Base-by-base conservation (phyloP, 179 eudicot genomes). In the Patellifolia procumbens region DNA sequence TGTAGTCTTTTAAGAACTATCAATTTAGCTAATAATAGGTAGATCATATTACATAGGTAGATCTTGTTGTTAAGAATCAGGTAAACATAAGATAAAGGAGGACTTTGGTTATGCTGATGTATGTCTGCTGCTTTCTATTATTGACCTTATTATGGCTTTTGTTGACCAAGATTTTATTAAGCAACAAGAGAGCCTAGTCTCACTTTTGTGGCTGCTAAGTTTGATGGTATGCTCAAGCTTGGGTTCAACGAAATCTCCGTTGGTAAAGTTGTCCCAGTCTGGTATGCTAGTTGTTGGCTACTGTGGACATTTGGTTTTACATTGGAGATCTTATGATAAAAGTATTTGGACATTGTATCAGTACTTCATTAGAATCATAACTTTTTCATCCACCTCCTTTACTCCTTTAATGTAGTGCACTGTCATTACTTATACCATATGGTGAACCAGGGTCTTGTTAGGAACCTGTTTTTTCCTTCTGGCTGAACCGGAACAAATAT, bases 241-340 rank as follows among this genome's bases (percentile, higher is more conserved):
- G 98, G 98, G 35, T 93, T 93, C 84, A 82, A 90, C 76, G 98
- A 93, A 75, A 93, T 93, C 76, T 88, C 98, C 70, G 98, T 91
- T 48, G 92, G 90, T 46, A 81, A 93, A 70, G 88, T 85, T 75
- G 88, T 82, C 31, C 98, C 98, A 74, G 90, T 91, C 66, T 93
- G 98, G 98, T 93, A 92, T 62, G 86, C 20, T 43, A n/a, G 56
- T 68, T 61, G 16, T 39, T 74, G 29, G 26, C 24, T 37, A 16
- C 29, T 51, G 17, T 52, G 5, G 4, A 13, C 52, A 49, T 60
- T 52, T 63, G 6, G 26, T 48, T 24, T 70, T 48, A 59, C 31
- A 31, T 46, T 24, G 34, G 39, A 24, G 4, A 7, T 6, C 19
- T 6, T 3, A 17, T 39, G 16, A 17, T 61, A 37, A 55, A 19